phyloP scores from a whole-genome alignment of 2,329 filamentous ascomycete species.

The Talaromyces sp. region DNA sequence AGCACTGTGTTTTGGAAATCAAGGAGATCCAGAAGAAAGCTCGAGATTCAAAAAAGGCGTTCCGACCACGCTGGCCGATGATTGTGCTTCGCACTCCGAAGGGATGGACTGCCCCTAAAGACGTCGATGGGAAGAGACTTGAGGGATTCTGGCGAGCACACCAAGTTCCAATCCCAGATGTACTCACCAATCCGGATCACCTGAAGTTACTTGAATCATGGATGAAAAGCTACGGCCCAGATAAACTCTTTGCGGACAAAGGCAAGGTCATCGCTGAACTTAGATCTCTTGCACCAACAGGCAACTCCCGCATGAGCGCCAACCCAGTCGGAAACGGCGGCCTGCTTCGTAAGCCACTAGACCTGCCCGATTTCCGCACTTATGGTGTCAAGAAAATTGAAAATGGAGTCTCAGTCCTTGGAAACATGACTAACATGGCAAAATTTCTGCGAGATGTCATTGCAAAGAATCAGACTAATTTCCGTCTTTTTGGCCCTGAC shows the following conservation, averaged over 20 bases:
- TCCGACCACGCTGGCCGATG: constrained; percentile 74
- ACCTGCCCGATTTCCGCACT: constrained; percentile 65
- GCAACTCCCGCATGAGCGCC: constrained; percentile 68
- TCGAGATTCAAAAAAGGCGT: constrained; percentile 64
- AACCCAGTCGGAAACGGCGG: constrained; percentile 75
- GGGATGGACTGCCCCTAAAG: constrained; percentile 73
- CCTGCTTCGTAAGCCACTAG: constrained; percentile 61
- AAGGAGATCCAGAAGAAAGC: constrained; percentile 66
- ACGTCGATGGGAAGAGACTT: constrained; percentile 66
- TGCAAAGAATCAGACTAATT: constrained; percentile 60
- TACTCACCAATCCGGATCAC: constrained; percentile 61
- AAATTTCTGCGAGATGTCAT: constrained; percentile 66
- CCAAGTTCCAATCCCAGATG: constrained; percentile 72
- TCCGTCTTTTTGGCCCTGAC: constrained; percentile 74
- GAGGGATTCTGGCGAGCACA: constrained; percentile 77
- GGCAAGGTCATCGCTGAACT: constrained; percentile 64
- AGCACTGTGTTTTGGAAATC: constrained; percentile 69
- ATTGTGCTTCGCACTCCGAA: constrained; percentile 73
- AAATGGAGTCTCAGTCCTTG: constrained; percentile 54
- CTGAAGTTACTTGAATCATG: constrained; percentile 68
- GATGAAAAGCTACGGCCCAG: constrained; percentile 74
- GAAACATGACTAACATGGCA: constrained; percentile 69
- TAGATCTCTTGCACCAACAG: constrained; percentile 61
- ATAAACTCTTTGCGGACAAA: constrained; percentile 63
- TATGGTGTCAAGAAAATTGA: constrained; percentile 63